A percentile compares a stretch with the other conserved stretches of the same genome.
Evolutionary conservation across 1,284 basidiomycete genomes (phyloP).

Genomic region (Wallemia ichthyophaga): DNA sequence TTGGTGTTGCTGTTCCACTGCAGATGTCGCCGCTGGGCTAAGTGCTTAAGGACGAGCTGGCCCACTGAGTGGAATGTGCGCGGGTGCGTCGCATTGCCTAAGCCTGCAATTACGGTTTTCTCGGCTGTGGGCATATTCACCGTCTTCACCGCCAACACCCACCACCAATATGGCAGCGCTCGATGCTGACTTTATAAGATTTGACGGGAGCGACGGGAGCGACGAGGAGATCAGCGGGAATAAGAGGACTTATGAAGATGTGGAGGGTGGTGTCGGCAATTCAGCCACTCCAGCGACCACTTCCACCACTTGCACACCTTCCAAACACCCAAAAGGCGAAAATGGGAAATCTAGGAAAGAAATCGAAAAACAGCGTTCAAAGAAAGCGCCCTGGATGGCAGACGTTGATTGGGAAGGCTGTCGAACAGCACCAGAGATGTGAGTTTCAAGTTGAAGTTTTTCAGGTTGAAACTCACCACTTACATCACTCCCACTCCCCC

Average conservation of each 20-base stretch:
- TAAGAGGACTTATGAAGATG: conserved; percentile 6
- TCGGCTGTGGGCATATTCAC: no score
- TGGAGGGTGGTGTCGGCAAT: conserved; percentile 3
- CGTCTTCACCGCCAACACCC: no score
- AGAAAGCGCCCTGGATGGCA: conserved; percentile 45
- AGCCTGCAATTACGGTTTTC: background rate
- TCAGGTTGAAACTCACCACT: background rate
- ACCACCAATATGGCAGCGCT: background rate
- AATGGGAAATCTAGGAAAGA: conserved; percentile 23
- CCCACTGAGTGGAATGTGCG: background rate
- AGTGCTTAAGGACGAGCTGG: background rate
- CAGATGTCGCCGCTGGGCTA: background rate
- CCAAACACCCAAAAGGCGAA: conserved; percentile 5
- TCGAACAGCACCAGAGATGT: conserved; percentile 52
- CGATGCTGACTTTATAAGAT: background rate
- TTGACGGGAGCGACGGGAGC: conserved; percentile 3
- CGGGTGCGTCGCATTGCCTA: background rate
- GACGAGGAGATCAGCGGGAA: conserved; percentile 7
- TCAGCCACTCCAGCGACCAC: no score
- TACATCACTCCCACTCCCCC: conserved; percentile 2
- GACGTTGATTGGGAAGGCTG: conserved; percentile 50
- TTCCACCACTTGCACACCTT: no score
- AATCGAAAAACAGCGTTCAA: conserved; percentile 26
- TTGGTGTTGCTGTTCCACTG: background rate
- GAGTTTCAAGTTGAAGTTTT: no score